These are phyloP conservation scores for Pythium pyrilobum DNA, from an alignment of 352 stramenopile species.

Conservation along the genomic window DNA sequence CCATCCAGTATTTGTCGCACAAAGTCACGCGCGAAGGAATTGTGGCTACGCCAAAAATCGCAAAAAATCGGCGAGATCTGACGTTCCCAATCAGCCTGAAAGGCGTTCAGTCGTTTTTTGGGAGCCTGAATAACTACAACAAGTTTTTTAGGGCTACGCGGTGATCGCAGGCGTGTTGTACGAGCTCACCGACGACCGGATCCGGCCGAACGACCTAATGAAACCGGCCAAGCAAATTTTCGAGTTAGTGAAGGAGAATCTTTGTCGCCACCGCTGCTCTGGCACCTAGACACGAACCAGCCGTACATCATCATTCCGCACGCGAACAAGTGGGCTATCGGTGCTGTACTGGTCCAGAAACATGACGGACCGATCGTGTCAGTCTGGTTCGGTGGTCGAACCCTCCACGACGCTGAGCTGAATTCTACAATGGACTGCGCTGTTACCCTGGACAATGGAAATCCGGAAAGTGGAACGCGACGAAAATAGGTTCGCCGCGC, in stretches of 20 bases:
- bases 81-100: constrained; percentile 9
- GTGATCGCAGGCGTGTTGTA: constrained; percentile 9
- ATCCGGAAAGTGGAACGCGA: background rate
- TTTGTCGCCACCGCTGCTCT: constrained; percentile 11
- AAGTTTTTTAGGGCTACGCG: constrained; percentile 18
- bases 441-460: background rate
- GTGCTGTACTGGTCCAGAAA: constrained; percentile 21
- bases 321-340: constrained; percentile 16
- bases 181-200: constrained; percentile 16
- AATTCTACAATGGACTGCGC: constrained; percentile 8
- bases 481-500: background rate
- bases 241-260: constrained; percentile 22
- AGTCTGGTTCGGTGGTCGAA: constrained; percentile 7
- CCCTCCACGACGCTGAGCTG: constrained; percentile 7
- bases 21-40: constrained; percentile 5
- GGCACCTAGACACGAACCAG: constrained; percentile 9
- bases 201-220: constrained; percentile 1
- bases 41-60: background rate
- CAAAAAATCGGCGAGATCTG: background rate
- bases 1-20: constrained; percentile 18
- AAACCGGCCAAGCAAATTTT: constrained; percentile 17
- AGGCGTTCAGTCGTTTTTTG: constrained; percentile 18
- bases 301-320: constrained; percentile 22
- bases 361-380: constrained; percentile 17
- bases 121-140: constrained; percentile 17